Evolutionary conservation across 768 basidiomycete species (phyloP).

Genomic region (Gymnopilus junonius): DNA sequence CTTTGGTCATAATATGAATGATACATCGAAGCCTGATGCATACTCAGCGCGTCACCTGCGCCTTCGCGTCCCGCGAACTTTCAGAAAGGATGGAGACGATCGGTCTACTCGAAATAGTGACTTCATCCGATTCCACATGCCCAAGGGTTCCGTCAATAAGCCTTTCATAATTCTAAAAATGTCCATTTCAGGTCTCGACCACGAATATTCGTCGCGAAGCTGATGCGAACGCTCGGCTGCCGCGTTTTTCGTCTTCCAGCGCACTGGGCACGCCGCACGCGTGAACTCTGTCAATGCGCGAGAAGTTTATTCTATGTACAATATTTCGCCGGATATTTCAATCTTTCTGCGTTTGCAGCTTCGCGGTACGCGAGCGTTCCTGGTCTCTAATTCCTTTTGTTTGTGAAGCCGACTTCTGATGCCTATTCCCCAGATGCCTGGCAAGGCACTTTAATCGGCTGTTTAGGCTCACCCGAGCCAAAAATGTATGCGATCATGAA

Average conservation of each 20-base stretch:
- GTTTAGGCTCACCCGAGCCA: background rate
- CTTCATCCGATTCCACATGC: background rate
- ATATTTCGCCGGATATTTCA: background rate
- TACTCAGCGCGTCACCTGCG: background rate
- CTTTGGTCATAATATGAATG: background rate
- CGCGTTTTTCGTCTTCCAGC: background rate
- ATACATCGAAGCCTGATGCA: background rate
- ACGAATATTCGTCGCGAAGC: background rate
- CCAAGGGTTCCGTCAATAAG: background rate
- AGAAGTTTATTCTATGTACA: background rate
- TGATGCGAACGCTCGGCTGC: background rate
- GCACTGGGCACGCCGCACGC: background rate
- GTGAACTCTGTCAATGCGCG: background rate
- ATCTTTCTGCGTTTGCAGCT: background rate
- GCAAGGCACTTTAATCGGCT: background rate
- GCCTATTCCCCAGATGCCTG: conserved; percentile 2
- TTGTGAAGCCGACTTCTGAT: background rate
- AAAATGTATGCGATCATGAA: background rate
- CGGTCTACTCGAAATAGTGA: background rate
- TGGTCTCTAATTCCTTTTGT: background rate
- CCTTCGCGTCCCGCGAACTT: background rate
- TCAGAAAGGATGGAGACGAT: background rate
- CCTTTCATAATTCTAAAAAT: background rate
- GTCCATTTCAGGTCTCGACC: background rate
- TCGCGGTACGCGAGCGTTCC: background rate